These are phyloP conservation scores for Tetradesmus obliquus DNA, from an alignment of 139 green algal species.

Conservation along the genomic window DNA sequence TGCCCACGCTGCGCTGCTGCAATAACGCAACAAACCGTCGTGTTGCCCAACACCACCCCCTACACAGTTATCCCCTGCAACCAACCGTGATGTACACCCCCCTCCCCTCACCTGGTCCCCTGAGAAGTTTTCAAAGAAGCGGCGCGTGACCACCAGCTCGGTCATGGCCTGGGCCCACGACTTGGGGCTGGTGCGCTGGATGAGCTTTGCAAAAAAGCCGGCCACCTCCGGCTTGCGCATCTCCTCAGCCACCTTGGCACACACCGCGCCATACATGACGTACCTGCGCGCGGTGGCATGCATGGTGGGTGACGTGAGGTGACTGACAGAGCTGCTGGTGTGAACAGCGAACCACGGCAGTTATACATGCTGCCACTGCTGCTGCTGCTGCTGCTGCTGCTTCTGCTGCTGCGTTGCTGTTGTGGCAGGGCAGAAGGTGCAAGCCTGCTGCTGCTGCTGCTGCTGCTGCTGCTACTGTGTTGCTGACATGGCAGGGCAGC, in stretches of 20 bases:
- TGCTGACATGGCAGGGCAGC: not conserved
- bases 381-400: not conserved
- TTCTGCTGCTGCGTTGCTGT: too few species aligned
- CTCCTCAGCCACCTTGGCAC: conserved; percentile 74
- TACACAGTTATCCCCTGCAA: too few species aligned
- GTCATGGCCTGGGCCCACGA: conserved; percentile 82
- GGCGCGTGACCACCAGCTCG: conserved; percentile 89
- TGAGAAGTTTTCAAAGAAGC: conserved; percentile 97
- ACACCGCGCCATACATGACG: conserved; percentile 91
- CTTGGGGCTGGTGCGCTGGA: conserved; percentile 94
- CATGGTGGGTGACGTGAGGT: conserved; percentile 7
- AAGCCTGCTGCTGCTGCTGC: too few species aligned
- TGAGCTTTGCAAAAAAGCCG: conserved; percentile 91
- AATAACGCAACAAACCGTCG: too few species aligned
- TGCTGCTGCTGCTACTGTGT: not conserved
- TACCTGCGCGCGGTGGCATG: conserved; percentile 72
- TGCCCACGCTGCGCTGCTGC: too few species aligned
- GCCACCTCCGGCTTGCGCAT: conserved; percentile 78
- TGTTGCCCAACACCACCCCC: too few species aligned
- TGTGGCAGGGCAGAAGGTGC: too few species aligned
- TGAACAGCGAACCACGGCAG: not conserved
- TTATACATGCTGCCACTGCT: not conserved
- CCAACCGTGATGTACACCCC: too few species aligned
- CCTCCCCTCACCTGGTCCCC: conserved; percentile 86
- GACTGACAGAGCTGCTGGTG: not conserved